Evolutionary conservation across 768 basidiomycete genomes (phyloP).

Genomic region (Xanthoconium purpureum): DNA sequence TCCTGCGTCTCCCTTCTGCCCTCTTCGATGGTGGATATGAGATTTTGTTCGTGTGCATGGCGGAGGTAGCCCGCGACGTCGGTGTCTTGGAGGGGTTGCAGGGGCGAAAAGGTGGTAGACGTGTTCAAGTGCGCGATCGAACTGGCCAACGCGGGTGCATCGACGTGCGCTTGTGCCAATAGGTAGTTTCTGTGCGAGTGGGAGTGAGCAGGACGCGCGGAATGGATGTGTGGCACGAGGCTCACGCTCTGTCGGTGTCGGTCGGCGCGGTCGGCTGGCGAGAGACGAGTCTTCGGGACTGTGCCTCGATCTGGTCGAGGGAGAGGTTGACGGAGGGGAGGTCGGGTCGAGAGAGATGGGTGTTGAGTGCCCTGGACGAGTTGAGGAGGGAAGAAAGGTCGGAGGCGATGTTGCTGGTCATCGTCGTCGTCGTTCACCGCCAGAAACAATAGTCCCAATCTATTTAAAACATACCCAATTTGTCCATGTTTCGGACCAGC

Average conservation of each 20-base stretch:
- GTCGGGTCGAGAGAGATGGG: conserved; percentile 74
- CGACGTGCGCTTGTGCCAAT: conserved; percentile 90
- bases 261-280: conserved; percentile 60
- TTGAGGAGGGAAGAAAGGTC: conserved; percentile 71
- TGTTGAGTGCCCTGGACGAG: conserved; percentile 69
- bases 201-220: conserved; percentile 7
- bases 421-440: too few species aligned
- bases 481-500: too few species aligned
- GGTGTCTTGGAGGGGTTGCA: conserved; percentile 92
- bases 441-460: too few species aligned
- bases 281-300: conserved; percentile 80
- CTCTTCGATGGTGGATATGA: conserved; percentile 92
- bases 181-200: conserved; percentile 68
- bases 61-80: conserved; percentile 92
- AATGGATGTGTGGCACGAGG: conserved; percentile 10
- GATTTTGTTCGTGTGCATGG: conserved; percentile 92
- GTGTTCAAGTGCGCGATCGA: conserved; percentile 85
- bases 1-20: conserved; percentile 80
- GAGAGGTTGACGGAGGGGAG: conserved; percentile 87
- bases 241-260: conserved; percentile 75
- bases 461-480: too few species aligned
- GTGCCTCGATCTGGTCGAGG: conserved; percentile 92
- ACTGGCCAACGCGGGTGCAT: conserved; percentile 80
- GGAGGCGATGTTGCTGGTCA: background rate
- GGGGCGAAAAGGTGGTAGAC: conserved; percentile 76